Evolutionary conservation across 78 protist species (phyloP), one percentile per base, ranked within the genome.

Genomic region (Paratrimastix pyriformis): DNA sequence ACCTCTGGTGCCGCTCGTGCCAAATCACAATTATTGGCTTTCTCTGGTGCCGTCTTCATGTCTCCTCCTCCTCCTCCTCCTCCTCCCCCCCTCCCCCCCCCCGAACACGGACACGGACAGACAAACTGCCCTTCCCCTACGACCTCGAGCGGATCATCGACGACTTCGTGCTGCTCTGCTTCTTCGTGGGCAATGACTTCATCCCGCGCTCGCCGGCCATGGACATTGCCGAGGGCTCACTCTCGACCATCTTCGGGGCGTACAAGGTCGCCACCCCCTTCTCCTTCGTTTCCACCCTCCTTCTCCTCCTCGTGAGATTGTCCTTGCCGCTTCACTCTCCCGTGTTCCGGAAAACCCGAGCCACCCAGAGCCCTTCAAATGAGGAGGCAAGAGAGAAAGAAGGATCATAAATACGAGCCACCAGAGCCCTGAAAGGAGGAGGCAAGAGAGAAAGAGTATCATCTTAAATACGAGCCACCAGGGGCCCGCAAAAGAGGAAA

Each of bases 181-280:
- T 91, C 76, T 84, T 97, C 46, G 85, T 86, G 9, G 99, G 99
- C 9, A 98, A 98, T 77, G 99, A 98, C 74, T 98, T 98, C 55
- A 77, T 97, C n/a, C 99, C 99, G 2, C 97, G 90, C 82, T 33
- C 96, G 48, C 98, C 99, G 9, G 77, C 93, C 26, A 80, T 95
- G 33, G 94, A 93, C 26, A 95, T 97, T 40, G 66, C 83, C 39
- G 89, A 87, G 42, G 95, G 94, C 37, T 93, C 95, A 11, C 48
- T 96, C 26, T 94, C 90, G 50, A 43, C 45, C 13, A 70, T 96
- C 43, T 1, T 82, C 15, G 83, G 80, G 24, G 1, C 86, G n/a
- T 96, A 94, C 85, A 35, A 33, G 58, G 18, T n/a, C n/a, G n/a
- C n/a, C n/a, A n/a, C n/a, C n/a, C n/a, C n/a, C n/a, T n/a, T n/a